Conservation (phyloP, 139 green algal genomes). For the Chlorella ohadii region DNA sequence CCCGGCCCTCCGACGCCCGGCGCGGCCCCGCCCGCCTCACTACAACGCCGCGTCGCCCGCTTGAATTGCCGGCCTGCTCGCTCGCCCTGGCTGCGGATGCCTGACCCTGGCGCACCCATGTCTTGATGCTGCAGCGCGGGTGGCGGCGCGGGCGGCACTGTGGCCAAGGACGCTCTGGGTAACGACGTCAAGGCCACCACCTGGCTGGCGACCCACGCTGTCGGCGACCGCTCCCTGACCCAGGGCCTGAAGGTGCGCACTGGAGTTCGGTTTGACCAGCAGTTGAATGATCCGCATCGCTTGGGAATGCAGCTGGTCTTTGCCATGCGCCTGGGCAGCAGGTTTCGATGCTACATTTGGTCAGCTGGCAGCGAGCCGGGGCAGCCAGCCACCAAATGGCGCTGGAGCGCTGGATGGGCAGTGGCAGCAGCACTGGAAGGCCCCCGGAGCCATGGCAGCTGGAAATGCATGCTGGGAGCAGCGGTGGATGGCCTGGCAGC, state of each 20-base stretch:
- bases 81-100: no score
- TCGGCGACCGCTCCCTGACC: slow-evolving; percentile 83
- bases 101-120: not conserved
- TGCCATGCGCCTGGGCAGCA: no score
- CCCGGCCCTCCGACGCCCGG: not conserved
- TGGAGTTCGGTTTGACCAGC: not conserved
- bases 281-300: not conserved
- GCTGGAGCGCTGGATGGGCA: not conserved
- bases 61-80: not conserved
- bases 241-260: slow-evolving; percentile 94
- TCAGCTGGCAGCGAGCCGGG: no score
- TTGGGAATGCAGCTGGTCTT: no score
- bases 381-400: no score
- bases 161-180: slow-evolving; percentile 96
- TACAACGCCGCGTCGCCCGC: not conserved
- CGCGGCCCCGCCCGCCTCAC: not conserved
- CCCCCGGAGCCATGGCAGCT: not conserved
- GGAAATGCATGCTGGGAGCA: no score
- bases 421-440: no score
- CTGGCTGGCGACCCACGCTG: slow-evolving; percentile 91
- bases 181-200: slow-evolving; percentile 81
- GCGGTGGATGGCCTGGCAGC: no score
- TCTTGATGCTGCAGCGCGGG: slow-evolving; percentile 65
- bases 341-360: no score
- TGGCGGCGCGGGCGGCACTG: slow-evolving; percentile 75